These are phyloP conservation scores for Neurospora crassa DNA, from an alignment of 2,329 filamentous ascomycete species.

Conservation along the genomic window DNA sequence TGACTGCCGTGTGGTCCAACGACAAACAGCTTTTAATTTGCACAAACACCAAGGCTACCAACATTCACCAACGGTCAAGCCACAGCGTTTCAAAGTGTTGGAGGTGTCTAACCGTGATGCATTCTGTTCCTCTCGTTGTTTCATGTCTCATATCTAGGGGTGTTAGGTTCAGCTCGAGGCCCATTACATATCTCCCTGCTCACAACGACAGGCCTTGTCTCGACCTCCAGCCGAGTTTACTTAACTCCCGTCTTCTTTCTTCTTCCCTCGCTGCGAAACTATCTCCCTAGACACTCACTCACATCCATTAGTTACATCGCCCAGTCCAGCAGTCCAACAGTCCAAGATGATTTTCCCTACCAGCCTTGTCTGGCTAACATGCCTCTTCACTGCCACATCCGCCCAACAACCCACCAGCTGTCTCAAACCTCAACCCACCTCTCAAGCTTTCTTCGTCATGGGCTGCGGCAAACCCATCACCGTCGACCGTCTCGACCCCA, in stretches of 20 bases:
- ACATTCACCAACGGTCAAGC: background rate
- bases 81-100: background rate
- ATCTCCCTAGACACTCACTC: background rate
- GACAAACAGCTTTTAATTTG: background rate
- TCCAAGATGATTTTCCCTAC: background rate
- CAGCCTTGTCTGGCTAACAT: background rate
- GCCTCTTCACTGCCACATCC: background rate
- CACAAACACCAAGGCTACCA: background rate
- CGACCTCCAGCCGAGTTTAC: background rate
- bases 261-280: background rate
- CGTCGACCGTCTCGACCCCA: conserved; percentile 45
- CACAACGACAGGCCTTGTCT: background rate
- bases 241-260: background rate
- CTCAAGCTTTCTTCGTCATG: conserved; percentile 7
- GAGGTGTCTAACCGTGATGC: background rate
- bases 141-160: background rate
- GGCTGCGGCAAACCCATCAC: conserved; percentile 13
- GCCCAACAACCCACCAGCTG: background rate
- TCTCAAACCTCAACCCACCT: background rate
- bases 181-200: background rate
- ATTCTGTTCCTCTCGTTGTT: background rate
- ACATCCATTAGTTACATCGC: background rate
- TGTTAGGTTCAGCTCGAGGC: background rate
- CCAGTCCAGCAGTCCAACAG: background rate
- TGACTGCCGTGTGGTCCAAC: background rate